Base-by-base conservation (phyloP, 225 moss, liverwort and hornwort genomes). In the Polytrichum commune region DNA sequence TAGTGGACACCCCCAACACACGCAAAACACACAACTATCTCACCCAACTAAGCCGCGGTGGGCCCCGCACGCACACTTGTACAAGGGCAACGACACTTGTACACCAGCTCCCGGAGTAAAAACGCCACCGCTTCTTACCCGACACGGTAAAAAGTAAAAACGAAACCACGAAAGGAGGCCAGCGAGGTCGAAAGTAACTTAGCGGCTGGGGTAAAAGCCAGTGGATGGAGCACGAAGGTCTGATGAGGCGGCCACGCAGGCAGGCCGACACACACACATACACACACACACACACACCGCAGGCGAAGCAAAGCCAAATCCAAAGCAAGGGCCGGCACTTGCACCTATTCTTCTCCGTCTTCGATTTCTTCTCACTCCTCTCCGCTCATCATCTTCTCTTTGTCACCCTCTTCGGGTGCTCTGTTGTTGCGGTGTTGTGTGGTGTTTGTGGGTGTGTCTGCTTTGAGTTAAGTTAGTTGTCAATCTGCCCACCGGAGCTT, bases 401-500 rank as follows among this genome's bases (percentile, higher is more conserved):
- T 6, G 6, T 9, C 35, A 35, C 0, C 35, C 3, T 28, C 30
- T 32, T 7, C 32, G 32, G 32, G 7, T 33, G 68, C 10, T 5
- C 1, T 6, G 20, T 66, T 71, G 80, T 74, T 62, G 84, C 72
- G 60, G 54, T 9, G 8, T 38, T 60, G 23, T 33, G 9, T 29
- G 23, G 33, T 64, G 22, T 30, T 32, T 22, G 5, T n/a, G 7
- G 8, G 2, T 22, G 6, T 46, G 32, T 38, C 38, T 38, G 38
- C 38, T 2, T 10, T 38, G 9, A 38, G 38, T 38, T 38, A 38
- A 10, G 38, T 3, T 46, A 16, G 46, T 16, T 46, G 46, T 46
- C 46, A 46, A 46, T 46, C 46, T 46, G 46, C 4, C 46, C 13
- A 46, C 46, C 4, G 13, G 13, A 46, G 46, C 46, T 13, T 46